Evolutionary conservation across 352 stramenopile species (phyloP).

Genomic region (Pythium dissimile): DNA sequence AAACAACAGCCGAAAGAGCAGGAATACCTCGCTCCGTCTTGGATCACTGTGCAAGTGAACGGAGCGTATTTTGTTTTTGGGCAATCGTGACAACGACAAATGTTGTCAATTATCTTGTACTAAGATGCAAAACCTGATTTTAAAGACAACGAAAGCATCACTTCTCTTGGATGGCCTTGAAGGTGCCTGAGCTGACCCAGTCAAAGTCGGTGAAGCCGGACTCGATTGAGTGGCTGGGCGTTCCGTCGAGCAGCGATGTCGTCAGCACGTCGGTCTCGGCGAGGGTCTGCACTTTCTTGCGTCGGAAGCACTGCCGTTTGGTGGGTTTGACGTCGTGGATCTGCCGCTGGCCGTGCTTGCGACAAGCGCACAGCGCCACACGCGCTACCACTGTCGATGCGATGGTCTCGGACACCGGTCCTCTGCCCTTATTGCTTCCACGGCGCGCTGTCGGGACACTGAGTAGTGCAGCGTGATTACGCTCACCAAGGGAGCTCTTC

Average conservation of each 20-base stretch:
- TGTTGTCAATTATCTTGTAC: too few relatives aligned
- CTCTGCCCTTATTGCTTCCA: too few relatives aligned
- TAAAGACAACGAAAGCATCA: too few relatives aligned
- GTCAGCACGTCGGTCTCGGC: constrained; percentile 34
- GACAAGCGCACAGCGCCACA: constrained; percentile 31
- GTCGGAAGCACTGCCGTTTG: constrained; percentile 24
- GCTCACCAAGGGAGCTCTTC: not conserved
- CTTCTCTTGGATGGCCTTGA: constrained; percentile 23
- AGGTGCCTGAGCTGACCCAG: constrained; percentile 25
- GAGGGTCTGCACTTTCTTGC: constrained; percentile 25
- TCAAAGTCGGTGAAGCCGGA: constrained; percentile 5
- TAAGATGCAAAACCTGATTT: too few relatives aligned
- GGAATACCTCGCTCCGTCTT: too few relatives aligned
- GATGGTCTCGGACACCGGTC: not conserved
- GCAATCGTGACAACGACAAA: too few relatives aligned
- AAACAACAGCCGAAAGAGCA: too few relatives aligned
- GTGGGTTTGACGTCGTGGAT: constrained; percentile 12
- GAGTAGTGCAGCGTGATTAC: not conserved
- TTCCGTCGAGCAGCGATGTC: constrained; percentile 24
- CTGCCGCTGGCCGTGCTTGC: constrained; percentile 35
- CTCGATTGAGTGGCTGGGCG: not conserved
- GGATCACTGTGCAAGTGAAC: too few relatives aligned
- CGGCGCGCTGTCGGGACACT: not conserved
- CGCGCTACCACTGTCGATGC: not conserved
- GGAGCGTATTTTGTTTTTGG: too few relatives aligned